A percentile compares a stretch with the other conserved stretches of the same genome.
These are phyloP conservation scores for Jamesozyma spencerorum DNA, from an alignment of 805 yeast genomes.

Conservation along the genomic window DNA sequence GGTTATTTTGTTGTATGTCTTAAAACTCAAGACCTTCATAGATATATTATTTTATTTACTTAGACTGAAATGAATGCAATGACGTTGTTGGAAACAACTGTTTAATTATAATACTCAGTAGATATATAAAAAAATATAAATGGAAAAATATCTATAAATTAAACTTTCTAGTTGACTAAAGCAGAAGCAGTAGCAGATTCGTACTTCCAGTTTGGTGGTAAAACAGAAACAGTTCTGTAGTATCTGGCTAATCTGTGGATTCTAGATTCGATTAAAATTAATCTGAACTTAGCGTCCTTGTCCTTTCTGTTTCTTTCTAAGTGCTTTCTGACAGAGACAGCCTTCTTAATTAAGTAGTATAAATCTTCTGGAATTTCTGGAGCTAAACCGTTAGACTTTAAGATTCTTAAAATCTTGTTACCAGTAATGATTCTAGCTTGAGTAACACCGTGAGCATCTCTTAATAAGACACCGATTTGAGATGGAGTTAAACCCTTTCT, in stretches of 20 bases:
- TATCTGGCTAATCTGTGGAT: constrained; percentile 99
- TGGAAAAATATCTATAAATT: constrained; percentile 8
- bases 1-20: too few relatives aligned
- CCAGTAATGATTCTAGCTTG: constrained; percentile 96
- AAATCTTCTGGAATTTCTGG: constrained; percentile 99
- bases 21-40: too few relatives aligned
- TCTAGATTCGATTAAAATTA: constrained; percentile 99
- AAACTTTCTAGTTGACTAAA: constrained; percentile 78
- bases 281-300: constrained; percentile 99
- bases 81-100: too few relatives aligned
- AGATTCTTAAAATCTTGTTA: constrained; percentile 98
- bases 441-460: constrained; percentile 99
- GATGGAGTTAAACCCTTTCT: constrained; percentile 99
- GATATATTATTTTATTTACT: too few relatives aligned
- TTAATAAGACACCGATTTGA: constrained; percentile 96
- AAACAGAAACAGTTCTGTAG: constrained; percentile 98
- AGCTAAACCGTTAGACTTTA: constrained; percentile 98
- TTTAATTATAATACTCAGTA: too few relatives aligned
- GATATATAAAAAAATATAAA: not conserved
- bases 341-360: constrained; percentile 98
- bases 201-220: constrained; percentile 99
- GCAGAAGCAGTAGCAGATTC: constrained; percentile 99
- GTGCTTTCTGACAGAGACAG: constrained; percentile 99
- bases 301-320: constrained; percentile 99
- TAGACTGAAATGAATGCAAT: too few relatives aligned